phyloP scores from a whole-genome alignment of 495 filamentous ascomycete species.

The Letharia columbiana region DNA sequence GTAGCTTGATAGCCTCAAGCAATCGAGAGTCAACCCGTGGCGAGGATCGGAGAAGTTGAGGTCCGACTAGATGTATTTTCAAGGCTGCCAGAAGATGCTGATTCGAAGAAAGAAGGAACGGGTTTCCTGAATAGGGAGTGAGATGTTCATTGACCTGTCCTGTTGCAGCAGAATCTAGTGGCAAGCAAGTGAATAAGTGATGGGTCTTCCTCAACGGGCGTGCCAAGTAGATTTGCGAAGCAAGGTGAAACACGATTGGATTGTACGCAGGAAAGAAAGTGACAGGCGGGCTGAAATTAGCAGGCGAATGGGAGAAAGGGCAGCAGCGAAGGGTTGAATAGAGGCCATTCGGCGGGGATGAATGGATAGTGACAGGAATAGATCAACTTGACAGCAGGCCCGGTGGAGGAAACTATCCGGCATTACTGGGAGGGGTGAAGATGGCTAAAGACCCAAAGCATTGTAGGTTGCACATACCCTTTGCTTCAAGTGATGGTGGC shows the following conservation, averaged over 20 bases:
- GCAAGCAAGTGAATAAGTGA: conserved; percentile 14
- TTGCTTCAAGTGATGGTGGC: conserved; percentile 20
- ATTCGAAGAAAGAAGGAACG: conserved; percentile 11
- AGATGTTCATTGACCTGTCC: conserved; percentile 8
- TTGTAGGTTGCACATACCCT: conserved; percentile 4
- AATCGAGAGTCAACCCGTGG: conserved; percentile 15
- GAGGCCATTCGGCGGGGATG: background rate
- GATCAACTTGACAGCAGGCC: conserved; percentile 19
- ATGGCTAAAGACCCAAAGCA: background rate
- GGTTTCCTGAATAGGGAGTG: conserved; percentile 11
- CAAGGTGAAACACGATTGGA: conserved; percentile 11
- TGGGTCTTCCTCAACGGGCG: conserved; percentile 4
- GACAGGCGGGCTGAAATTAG: conserved; percentile 19
- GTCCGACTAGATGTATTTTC: conserved; percentile 18
- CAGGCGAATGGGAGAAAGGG: conserved; percentile 18
- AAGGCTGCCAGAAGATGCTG: conserved; percentile 12
- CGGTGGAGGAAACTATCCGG: conserved; percentile 13
- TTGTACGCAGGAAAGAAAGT: conserved; percentile 1
- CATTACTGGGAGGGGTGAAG: conserved; percentile 7
- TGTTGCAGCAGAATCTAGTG: background rate
- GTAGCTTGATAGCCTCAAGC: background rate
- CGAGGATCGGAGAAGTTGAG: conserved; percentile 22
- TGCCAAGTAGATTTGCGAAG: conserved; percentile 5
- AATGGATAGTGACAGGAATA: conserved; percentile 5
- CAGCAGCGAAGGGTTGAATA: conserved; percentile 6